phyloP scores from a whole-genome alignment of 2,329 filamentous ascomycete species.

The Neofusicoccum ribis region DNA sequence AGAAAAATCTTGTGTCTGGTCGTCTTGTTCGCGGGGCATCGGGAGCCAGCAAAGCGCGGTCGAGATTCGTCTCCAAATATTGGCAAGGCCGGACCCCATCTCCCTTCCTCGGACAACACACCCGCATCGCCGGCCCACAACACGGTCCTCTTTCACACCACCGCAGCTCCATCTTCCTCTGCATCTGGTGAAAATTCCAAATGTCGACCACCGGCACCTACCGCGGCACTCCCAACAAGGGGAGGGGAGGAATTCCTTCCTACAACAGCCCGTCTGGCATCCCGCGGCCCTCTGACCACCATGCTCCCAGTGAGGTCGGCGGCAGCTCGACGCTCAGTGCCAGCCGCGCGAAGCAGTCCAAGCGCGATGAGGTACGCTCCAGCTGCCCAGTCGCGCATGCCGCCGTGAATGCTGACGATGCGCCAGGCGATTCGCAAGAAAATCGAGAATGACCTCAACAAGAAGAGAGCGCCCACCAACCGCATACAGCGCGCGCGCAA shows the following conservation, averaged over 20 bases:
- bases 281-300: constrained; percentile 62
- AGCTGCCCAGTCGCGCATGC: neutral
- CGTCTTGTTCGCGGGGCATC: neutral
- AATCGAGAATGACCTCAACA: constrained; percentile 95
- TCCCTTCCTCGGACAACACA: constrained; percentile 5
- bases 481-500: constrained; percentile 85
- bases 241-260: constrained; percentile 60
- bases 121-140: constrained; percentile 5
- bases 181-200: constrained; percentile 14
- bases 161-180: constrained; percentile 6
- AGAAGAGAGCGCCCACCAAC: constrained; percentile 83
- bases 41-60: constrained; percentile 7
- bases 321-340: constrained; percentile 77
- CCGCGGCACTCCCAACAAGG: constrained; percentile 67
- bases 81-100: constrained; percentile 10
- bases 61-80: constrained; percentile 12
- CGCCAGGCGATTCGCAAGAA: constrained; percentile 88
- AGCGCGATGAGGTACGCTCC: constrained; percentile 88
- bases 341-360: constrained; percentile 93
- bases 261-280: constrained; percentile 68
- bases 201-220: constrained; percentile 66
- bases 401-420: constrained; percentile 25
- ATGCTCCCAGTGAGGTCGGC: constrained; percentile 16
- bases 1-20: neutral
- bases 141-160: constrained; percentile 14